These are phyloP conservation scores for Fusarium hostae DNA, from an alignment of 2,329 filamentous ascomycete species.

Conservation along the genomic window DNA sequence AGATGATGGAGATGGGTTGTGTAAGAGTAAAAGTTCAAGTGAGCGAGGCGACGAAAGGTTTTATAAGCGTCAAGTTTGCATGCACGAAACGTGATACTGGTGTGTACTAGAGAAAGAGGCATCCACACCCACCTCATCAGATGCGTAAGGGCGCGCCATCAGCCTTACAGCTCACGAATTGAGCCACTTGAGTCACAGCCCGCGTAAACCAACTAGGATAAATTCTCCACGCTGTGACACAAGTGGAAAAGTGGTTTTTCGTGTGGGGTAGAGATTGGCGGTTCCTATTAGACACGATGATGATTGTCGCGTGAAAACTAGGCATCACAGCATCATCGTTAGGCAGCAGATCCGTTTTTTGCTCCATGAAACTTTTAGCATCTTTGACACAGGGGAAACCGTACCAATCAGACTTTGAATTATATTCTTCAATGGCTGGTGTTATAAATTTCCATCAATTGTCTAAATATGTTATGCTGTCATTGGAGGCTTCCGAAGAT, in stretches of 20 bases:
- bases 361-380: background rate
- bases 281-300: constrained; percentile 3
- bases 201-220: background rate
- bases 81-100: constrained; percentile 3
- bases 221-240: constrained; percentile 2
- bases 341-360: constrained; percentile 24
- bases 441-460: background rate
- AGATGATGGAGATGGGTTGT: constrained; percentile 3
- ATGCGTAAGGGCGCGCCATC: background rate
- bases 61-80: constrained; percentile 22
- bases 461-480: background rate
- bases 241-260: constrained; percentile 3
- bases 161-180: constrained; percentile 16
- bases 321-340: constrained; percentile 22
- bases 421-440: background rate
- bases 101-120: constrained; percentile 7
- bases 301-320: constrained; percentile 8
- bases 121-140: background rate
- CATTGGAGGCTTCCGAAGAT: background rate
- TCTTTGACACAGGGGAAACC: background rate
- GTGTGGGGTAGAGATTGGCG: constrained; percentile 16
- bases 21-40: background rate
- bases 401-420: background rate
- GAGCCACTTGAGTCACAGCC: constrained; percentile 28
- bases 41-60: background rate